Conservation (phyloP, 805 yeast genomes). For the Saturnispora saitoi region DNA sequence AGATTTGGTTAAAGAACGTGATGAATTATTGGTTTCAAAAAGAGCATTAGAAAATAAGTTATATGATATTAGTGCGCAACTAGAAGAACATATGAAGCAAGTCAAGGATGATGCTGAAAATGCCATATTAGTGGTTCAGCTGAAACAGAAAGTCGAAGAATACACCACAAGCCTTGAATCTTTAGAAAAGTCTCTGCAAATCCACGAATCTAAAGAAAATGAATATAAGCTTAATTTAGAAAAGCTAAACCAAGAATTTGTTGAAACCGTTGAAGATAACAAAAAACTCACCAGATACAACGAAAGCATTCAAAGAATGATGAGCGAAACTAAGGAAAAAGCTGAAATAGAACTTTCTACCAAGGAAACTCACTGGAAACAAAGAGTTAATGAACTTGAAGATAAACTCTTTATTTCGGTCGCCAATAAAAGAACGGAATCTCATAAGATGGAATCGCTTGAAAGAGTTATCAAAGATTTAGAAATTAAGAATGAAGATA, state of each 20-base stretch:
- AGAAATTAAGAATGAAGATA: slow-evolving; percentile 42
- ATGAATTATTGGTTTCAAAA: slow-evolving; percentile 45
- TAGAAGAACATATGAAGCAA: slow-evolving; percentile 30
- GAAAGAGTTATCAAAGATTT: slow-evolving; percentile 49
- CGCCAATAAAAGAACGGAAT: slow-evolving; percentile 41
- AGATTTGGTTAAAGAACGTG: slow-evolving; percentile 56
- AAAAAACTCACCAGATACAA: slow-evolving; percentile 52
- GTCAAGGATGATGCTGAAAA: slow-evolving; percentile 26
- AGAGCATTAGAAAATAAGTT: slow-evolving; percentile 37
- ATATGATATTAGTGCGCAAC: slow-evolving; percentile 32
- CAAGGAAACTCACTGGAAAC: slow-evolving; percentile 48
- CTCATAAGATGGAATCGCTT: slow-evolving; percentile 40
- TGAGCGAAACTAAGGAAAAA: slow-evolving; percentile 39
- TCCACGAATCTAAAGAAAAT: slow-evolving; percentile 18
- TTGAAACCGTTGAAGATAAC: slow-evolving; percentile 58
- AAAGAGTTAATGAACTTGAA: slow-evolving; percentile 46
- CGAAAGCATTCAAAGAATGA: slow-evolving; percentile 38
- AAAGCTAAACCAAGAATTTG: slow-evolving; percentile 41
- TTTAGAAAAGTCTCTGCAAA: slow-evolving; percentile 26
- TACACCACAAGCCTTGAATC: slow-evolving; percentile 25
- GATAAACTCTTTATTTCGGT: slow-evolving; percentile 39
- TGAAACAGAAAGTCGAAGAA: slow-evolving; percentile 30
- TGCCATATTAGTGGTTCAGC: slow-evolving; percentile 24
- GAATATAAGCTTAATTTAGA: slow-evolving; percentile 19
- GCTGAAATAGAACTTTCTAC: slow-evolving; percentile 43